A percentile compares a stretch with the other conserved stretches of the same genome.
Evolutionary conservation across 345 rosid species (phyloP).

Genomic region (Euphorbia lathyris): DNA sequence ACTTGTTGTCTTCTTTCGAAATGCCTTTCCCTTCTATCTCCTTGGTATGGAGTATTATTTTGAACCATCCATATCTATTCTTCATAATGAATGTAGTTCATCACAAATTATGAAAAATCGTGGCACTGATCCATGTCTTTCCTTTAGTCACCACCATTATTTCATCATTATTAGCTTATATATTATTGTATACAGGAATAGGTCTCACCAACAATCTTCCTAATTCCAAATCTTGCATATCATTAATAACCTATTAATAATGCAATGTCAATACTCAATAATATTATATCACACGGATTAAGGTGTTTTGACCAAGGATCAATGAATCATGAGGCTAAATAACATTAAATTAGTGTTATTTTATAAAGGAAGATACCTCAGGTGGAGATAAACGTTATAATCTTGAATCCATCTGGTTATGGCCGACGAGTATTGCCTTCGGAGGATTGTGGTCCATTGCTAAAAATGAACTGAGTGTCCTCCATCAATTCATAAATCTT

Average conservation of each 20-base stretch:
- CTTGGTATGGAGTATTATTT: conserved; percentile 28
- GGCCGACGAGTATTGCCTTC: conserved; percentile 22
- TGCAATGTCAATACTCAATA: no score
- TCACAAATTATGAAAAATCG: conserved; percentile 36
- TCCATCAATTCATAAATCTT: conserved; percentile 8
- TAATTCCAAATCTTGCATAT: conserved; percentile 32
- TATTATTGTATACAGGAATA: background rate
- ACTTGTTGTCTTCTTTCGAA: no score
- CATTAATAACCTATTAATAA: no score
- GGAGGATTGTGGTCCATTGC: conserved; percentile 31
- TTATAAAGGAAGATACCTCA: conserved; percentile 23
- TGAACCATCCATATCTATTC: conserved; percentile 38
- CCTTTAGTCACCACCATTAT: conserved; percentile 18
- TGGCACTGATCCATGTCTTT: conserved; percentile 22
- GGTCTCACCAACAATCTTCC: conserved; percentile 31
- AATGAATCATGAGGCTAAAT: no score
- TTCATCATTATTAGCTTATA: background rate
- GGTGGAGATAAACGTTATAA: conserved; percentile 41
- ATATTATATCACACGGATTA: no score
- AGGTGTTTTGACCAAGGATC: no score
- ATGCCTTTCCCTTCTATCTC: no score
- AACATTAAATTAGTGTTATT: background rate
- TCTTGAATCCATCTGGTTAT: conserved; percentile 27
- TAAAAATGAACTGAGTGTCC: conserved; percentile 23
- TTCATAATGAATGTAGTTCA: conserved; percentile 14